Conservation (phyloP, 106 monocot species). For the Narthecium ossifragum region DNA sequence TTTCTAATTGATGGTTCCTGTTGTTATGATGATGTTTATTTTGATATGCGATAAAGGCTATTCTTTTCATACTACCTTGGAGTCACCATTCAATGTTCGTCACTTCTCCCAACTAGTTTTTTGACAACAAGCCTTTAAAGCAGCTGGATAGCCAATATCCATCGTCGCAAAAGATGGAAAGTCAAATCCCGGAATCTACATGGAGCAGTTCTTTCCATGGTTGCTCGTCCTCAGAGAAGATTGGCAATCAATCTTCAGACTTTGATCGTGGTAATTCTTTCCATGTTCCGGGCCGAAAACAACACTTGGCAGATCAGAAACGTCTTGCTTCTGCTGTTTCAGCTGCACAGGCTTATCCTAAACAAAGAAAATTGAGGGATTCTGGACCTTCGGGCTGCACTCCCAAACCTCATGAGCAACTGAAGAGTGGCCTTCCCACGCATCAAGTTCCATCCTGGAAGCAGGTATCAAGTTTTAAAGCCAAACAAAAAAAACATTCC, state of each 20-base stretch:
- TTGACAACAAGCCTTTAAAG: too few species aligned
- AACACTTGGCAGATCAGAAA: slow-evolving; percentile 21
- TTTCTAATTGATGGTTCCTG: too few species aligned
- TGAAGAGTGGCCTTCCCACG: slow-evolving; percentile 18
- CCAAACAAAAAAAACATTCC: slow-evolving; percentile 9
- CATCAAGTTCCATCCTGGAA: slow-evolving; percentile 15
- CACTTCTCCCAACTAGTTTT: too few species aligned
- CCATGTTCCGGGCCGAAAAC: slow-evolving; percentile 2
- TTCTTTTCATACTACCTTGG: too few species aligned
- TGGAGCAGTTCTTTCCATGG: neutral
- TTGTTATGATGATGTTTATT: too few species aligned
- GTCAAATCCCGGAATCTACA: neutral
- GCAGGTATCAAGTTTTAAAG: slow-evolving; percentile 11
- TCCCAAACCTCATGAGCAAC: slow-evolving; percentile 15
- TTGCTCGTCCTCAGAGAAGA: slow-evolving; percentile 19
- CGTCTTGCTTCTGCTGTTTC: slow-evolving; percentile 20
- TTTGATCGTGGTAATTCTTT: neutral
- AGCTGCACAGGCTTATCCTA: slow-evolving; percentile 14
- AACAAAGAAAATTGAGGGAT: too few species aligned
- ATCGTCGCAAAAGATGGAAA: slow-evolving; percentile 15
- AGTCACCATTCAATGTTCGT: too few species aligned
- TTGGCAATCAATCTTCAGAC: neutral
- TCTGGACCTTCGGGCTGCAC: slow-evolving; percentile 17
- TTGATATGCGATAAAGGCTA: too few species aligned
- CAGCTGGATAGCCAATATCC: neutral